Percentiles rank a stretch among this genome's conserved stretches.
Evolutionary conservation across 78 protist genomes (phyloP).

Genomic region (Reticulomyxa filosa): DNA sequence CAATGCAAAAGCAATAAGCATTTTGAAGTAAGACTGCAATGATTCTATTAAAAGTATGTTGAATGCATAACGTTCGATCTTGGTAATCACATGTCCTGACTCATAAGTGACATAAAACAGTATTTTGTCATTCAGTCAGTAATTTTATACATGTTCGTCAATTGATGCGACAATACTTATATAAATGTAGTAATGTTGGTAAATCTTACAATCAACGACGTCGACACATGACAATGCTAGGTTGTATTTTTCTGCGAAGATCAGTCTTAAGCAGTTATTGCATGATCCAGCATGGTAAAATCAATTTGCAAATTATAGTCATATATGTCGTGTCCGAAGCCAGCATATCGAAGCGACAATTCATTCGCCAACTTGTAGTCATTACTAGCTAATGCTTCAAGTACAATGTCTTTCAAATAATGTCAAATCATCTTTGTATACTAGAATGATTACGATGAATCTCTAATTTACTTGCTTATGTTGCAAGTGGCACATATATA

Average conservation of each 20-base stretch:
- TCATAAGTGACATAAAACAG: conserved; percentile 71
- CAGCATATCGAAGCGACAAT: too few species aligned
- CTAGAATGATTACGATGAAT: conserved; percentile 83
- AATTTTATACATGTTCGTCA: conserved; percentile 47
- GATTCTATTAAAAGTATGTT: conserved; percentile 28
- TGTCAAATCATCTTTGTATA: conserved; percentile 46
- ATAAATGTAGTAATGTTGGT: conserved; percentile 80
- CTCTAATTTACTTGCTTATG: conserved; percentile 88
- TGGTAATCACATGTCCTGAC: conserved; percentile 71
- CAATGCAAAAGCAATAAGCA: conserved; percentile 88
- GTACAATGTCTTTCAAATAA: conserved; percentile 56
- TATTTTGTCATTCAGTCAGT: conserved; percentile 50
- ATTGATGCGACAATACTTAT: conserved; percentile 59
- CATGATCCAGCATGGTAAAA: conserved; percentile 57
- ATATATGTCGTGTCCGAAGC: conserved; percentile 35
- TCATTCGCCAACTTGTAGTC: too few species aligned
- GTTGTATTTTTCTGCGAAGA: conserved; percentile 34
- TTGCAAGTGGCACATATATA: conserved; percentile 78
- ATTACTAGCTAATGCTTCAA: conserved; percentile 36
- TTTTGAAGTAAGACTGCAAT: conserved; percentile 63
- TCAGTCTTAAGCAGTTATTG: conserved; percentile 85
- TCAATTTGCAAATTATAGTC: conserved; percentile 65
- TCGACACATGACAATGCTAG: conserved; percentile 68
- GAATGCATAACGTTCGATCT: conserved; percentile 58
- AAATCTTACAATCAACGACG: conserved; percentile 74